These are phyloP conservation scores for Ophiostoma piceae DNA, from an alignment of 2,329 filamentous ascomycete species.

Conservation along the genomic window DNA sequence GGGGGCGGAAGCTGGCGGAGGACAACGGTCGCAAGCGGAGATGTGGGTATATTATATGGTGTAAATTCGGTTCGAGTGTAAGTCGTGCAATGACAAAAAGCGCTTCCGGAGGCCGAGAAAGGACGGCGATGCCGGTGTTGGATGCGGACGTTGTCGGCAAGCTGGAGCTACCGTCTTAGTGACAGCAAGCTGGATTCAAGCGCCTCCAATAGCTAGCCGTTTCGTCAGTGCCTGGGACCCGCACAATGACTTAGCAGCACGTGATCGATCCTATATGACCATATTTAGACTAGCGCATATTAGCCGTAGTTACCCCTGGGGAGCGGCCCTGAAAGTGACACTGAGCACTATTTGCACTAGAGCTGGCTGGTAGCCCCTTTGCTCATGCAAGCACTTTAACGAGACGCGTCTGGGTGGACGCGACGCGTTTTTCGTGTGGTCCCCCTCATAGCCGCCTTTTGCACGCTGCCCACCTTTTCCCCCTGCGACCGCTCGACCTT, in stretches of 20 bases:
- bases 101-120: background rate
- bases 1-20: background rate
- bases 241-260: background rate
- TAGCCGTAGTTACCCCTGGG: slow-evolving; percentile 9
- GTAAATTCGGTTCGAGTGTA: background rate
- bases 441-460: slow-evolving; percentile 20
- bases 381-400: slow-evolving; percentile 28
- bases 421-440: slow-evolving; percentile 27
- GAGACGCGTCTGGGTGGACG: slow-evolving; percentile 18
- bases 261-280: background rate
- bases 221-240: slow-evolving; percentile 17
- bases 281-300: slow-evolving; percentile 12
- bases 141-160: slow-evolving; percentile 20
- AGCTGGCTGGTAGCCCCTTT: slow-evolving; percentile 9
- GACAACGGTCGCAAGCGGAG: background rate
- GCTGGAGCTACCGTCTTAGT: slow-evolving; percentile 18
- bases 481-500: background rate
- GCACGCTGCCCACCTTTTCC: background rate
- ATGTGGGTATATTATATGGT: background rate
- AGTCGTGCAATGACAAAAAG: background rate
- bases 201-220: slow-evolving; percentile 17
- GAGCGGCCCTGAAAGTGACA: background rate
- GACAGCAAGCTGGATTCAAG: slow-evolving; percentile 12
- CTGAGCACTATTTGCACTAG: too few relatives aligned
- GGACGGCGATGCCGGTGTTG: slow-evolving; percentile 18